These are phyloP conservation scores for Cryphonectria japonica DNA, from an alignment of 2,329 filamentous ascomycete genomes.

Conservation along the genomic window DNA sequence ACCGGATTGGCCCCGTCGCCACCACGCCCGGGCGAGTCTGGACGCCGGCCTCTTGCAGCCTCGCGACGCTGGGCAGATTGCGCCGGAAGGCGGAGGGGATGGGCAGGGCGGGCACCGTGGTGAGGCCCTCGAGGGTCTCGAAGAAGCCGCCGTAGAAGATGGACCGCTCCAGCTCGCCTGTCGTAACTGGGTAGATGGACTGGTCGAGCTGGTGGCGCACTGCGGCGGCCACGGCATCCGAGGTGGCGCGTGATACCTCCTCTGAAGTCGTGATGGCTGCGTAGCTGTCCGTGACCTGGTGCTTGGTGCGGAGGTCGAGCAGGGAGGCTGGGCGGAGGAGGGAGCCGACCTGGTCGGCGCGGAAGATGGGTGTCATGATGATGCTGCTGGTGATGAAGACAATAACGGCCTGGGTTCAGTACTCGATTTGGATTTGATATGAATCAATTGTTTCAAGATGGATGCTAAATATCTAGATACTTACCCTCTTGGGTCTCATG, in stretches of 20 bases:
- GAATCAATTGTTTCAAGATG: neutral
- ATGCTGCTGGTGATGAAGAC: neutral
- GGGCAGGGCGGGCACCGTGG: constrained; percentile 4
- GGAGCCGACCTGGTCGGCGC: constrained; percentile 24
- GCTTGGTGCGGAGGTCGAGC: constrained; percentile 12
- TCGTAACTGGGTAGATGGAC: constrained; percentile 16
- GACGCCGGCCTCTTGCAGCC: constrained; percentile 11
- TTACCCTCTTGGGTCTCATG: neutral
- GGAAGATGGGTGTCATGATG: constrained; percentile 17
- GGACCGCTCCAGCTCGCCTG: constrained; percentile 22
- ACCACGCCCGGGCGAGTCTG: constrained; percentile 11
- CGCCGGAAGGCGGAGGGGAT: constrained; percentile 21
- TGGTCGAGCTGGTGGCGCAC: constrained; percentile 15
- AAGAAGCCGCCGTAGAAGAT: constrained; percentile 25
- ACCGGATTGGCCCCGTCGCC: constrained; percentile 20
- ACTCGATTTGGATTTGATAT: no score
- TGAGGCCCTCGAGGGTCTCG: constrained; percentile 19
- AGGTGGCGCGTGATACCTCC: neutral
- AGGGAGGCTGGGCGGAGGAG: constrained; percentile 20
- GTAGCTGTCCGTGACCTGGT: constrained; percentile 11
- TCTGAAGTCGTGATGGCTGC: constrained; percentile 4
- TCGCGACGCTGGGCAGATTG: constrained; percentile 10
- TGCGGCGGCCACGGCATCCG: constrained; percentile 8
- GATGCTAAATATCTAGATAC: no score
- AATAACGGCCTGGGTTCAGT: no score